Evolutionary conservation across 2,329 filamentous ascomycete species (phyloP).

Genomic region (Pseudogymnoascus sp.): DNA sequence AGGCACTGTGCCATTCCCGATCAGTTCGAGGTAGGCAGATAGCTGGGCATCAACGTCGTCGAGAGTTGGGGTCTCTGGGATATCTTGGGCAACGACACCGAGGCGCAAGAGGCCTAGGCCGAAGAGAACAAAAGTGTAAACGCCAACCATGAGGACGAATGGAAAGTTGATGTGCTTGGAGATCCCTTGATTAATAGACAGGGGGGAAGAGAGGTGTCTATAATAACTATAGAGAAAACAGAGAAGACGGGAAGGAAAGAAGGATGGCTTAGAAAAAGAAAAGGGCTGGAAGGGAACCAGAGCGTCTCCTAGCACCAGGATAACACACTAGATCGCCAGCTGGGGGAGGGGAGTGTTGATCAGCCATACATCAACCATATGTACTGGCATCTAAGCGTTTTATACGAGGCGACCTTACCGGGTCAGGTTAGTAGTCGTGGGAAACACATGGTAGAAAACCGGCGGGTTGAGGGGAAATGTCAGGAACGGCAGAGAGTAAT

Average conservation of each 20-base stretch:
- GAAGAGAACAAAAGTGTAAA: background rate
- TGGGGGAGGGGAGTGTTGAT: background rate
- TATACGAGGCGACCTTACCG: background rate
- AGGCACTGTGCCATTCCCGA: background rate
- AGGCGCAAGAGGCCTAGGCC: background rate
- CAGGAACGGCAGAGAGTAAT: background rate
- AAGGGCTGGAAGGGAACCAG: background rate
- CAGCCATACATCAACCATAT: background rate
- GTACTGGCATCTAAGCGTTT: background rate
- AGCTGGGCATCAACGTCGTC: background rate
- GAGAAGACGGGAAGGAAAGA: background rate
- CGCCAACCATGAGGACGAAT: slow-evolving; percentile 3
- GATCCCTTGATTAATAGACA: background rate
- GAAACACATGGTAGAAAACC: background rate
- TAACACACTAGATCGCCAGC: background rate
- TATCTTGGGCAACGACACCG: background rate
- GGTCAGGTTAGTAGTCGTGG: background rate
- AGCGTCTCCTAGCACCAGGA: background rate
- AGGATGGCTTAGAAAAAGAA: background rate
- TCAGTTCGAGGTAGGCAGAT: background rate
- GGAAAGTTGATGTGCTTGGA: background rate
- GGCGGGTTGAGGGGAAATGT: background rate
- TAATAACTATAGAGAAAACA: background rate
- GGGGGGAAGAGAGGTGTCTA: background rate
- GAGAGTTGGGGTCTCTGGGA: background rate